Percentiles rank a stretch among this genome's conserved stretches.
phyloP scores from a whole-genome alignment of 441 rosid species.

The Biscutella laevigata region DNA sequence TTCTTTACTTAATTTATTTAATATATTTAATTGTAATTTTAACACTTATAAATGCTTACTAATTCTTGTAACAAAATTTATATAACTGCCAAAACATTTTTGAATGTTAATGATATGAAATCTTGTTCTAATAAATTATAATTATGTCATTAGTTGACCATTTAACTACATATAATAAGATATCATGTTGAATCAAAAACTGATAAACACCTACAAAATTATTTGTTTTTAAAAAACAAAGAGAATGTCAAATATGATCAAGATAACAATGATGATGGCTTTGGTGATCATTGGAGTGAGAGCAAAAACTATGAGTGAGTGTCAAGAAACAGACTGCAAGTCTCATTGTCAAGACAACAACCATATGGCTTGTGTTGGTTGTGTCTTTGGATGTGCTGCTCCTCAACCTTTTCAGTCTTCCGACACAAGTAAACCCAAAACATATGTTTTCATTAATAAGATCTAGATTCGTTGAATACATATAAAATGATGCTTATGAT shows the following conservation, averaged over 20 bases:
- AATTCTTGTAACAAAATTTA: too few species aligned
- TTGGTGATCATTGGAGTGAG: background rate
- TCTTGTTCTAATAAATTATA: too few species aligned
- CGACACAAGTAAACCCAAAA: background rate
- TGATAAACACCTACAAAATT: too few species aligned
- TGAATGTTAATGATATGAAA: too few species aligned
- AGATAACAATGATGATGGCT: slow-evolving; percentile 8
- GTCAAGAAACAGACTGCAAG: slow-evolving; percentile 4
- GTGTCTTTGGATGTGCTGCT: background rate
- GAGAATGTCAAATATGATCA: background rate
- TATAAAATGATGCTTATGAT: background rate
- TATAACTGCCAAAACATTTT: too few species aligned
- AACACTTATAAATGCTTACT: too few species aligned
- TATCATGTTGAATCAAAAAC: background rate
- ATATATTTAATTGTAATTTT: too few species aligned
- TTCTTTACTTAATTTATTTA: too few species aligned
- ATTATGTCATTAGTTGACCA: too few species aligned
- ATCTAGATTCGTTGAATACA: background rate
- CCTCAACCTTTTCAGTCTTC: background rate
- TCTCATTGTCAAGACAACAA: background rate
- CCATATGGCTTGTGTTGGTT: background rate
- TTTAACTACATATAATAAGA: too few species aligned
- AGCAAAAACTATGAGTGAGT: background rate
- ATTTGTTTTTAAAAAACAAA: too few species aligned
- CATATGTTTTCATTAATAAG: background rate